Evolutionary conservation across 345 rosid species (phyloP), one percentile per base, ranked within the genome.

Genomic region (Acer negundo): DNA sequence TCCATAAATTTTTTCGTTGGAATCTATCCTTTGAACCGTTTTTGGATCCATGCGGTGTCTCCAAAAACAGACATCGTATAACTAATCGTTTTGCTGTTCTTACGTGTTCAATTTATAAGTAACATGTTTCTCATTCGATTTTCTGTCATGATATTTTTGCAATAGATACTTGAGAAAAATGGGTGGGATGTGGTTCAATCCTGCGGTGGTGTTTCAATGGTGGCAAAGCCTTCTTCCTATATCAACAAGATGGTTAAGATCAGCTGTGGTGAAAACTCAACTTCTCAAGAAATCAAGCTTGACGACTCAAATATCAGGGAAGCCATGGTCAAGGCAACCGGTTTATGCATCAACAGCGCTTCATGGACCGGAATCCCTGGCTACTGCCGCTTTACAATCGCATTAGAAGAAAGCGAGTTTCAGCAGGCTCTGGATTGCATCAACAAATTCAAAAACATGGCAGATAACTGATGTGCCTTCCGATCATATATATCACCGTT

Each of bases 141-240:
- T 11, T 26, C 46, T 46, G 35, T 12, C 16, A 40, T 73, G 40
- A 19, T 22, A 16, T 73, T 66, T 67, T 40, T 55, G 75, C 56
- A 16, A 69, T 67, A 95, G 97, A 87, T 85, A 15, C 88, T 95
- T 10, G 93, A 89, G 86, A 89, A 86, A 35, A 86, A 87, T 55
- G 98, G 99, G n/a, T 95, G 99, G 99, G 92, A 95, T 44, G 98
- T 90, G 68, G 70, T 95, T 13, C 69, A 78, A 70, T 86, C 96
- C 16, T 53, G 76, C 20, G 97, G 86, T 56, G 99, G 99, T 73
- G 80, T 92, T 76, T 95, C 98, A 38, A 76, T 93, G 98, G 86
- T 90, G 81, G 99, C 98, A 16, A 93, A 93, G 77, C 99, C 99
- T 11, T 81, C 86, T 58, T 85, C 85, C 16, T 90, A 87, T 67